These are phyloP conservation scores for Colletotrichum sp. DNA, from an alignment of 2,329 filamentous ascomycete species.

Conservation along the genomic window DNA sequence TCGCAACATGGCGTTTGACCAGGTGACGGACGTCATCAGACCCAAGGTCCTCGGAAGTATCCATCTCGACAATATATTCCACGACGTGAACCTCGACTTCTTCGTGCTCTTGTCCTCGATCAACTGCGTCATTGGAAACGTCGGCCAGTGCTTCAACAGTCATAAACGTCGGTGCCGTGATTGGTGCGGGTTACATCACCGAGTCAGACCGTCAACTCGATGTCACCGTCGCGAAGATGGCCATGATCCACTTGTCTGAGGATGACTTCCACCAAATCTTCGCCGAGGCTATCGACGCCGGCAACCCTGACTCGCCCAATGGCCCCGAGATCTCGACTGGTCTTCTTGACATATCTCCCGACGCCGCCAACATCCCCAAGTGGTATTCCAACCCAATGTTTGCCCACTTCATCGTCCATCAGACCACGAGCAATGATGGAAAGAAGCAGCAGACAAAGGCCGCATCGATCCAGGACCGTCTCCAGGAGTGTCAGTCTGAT, in stretches of 20 bases:
- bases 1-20: constrained; percentile 29
- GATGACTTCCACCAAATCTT: constrained; percentile 45
- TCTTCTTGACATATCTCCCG: background rate
- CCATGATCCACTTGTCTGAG: constrained; percentile 10
- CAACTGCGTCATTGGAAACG: constrained; percentile 26
- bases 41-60: constrained; percentile 38
- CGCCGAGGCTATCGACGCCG: constrained; percentile 43
- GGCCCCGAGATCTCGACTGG: background rate
- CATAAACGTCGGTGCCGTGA: constrained; percentile 15
- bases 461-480: background rate
- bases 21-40: constrained; percentile 27
- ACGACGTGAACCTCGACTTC: constrained; percentile 27
- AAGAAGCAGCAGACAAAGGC: background rate
- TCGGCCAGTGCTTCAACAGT: constrained; percentile 24
- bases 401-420: background rate
- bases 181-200: background rate
- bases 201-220: background rate
- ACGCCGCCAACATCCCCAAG: background rate
- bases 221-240: background rate
- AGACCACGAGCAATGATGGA: background rate
- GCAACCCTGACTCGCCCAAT: constrained; percentile 25
- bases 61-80: constrained; percentile 9
- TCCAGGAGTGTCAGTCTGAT: background rate
- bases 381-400: background rate
- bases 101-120: constrained; percentile 32